phyloP scores from a whole-genome alignment of 164 flowering plant genomes.

The Vitis rupestris region DNA sequence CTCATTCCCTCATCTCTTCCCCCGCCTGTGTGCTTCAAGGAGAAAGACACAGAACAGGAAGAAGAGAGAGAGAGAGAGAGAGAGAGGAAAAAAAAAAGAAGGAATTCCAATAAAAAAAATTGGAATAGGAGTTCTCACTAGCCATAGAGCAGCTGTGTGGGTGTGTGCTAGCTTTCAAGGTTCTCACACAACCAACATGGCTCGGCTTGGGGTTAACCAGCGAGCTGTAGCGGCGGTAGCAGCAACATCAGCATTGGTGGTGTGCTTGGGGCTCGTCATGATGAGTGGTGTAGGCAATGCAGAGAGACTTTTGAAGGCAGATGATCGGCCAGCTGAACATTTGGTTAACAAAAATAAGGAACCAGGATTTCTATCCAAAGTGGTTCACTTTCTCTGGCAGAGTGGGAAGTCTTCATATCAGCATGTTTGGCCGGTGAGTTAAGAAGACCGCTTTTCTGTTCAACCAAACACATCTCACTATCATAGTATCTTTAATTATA shows the following conservation, averaged over 20 bases:
- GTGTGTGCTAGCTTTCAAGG: background rate
- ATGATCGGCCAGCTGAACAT: slow-evolving; percentile 6
- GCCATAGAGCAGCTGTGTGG: background rate
- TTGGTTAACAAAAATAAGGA: slow-evolving; percentile 10
- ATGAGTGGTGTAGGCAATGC: slow-evolving; percentile 23
- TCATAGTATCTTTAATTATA: background rate
- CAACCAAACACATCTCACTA: background rate
- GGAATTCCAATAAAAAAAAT: background rate
- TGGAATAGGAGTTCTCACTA: background rate
- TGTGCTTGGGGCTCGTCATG: slow-evolving; percentile 24
- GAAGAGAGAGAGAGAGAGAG: background rate
- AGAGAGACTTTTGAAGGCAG: slow-evolving; percentile 36
- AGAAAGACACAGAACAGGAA: background rate
- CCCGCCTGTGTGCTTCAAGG: background rate
- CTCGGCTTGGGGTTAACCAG: slow-evolving; percentile 8
- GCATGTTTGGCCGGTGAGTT: slow-evolving; percentile 64
- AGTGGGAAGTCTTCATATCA: slow-evolving; percentile 33
- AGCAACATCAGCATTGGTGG: slow-evolving; percentile 14
- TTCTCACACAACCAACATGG: slow-evolving; percentile 11
- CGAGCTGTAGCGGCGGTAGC: slow-evolving; percentile 11
- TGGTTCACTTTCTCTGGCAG: slow-evolving; percentile 33
- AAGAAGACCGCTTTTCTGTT: background rate
- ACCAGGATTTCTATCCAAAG: slow-evolving; percentile 17
- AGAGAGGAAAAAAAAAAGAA: background rate
- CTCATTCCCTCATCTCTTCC: background rate